phyloP scores from a whole-genome alignment of 768 basidiomycete genomes.

The Nidularia pulvinata region DNA sequence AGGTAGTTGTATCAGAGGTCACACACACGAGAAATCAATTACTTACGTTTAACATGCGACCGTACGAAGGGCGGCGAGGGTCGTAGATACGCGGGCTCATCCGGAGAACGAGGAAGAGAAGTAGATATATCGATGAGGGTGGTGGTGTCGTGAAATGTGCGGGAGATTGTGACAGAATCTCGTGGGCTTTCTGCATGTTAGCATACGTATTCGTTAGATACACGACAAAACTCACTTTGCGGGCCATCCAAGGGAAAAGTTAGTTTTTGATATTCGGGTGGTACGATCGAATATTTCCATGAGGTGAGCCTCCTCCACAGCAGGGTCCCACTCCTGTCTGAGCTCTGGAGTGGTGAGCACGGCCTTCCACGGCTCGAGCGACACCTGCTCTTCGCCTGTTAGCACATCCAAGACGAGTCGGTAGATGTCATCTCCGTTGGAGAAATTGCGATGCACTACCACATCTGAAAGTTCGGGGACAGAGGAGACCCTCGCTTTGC shows the following conservation, averaged over 20 bases:
- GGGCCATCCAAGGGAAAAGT: constrained; percentile 95
- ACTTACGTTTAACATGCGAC: constrained; percentile 74
- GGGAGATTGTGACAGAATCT: constrained; percentile 93
- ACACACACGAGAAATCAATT: constrained; percentile 5
- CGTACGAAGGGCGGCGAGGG: constrained; percentile 93
- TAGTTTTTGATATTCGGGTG: constrained; percentile 87
- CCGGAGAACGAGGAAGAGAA: constrained; percentile 87
- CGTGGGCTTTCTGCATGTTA: constrained; percentile 60
- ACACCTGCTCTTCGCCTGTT: constrained; percentile 54
- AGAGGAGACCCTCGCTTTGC: constrained; percentile 51
- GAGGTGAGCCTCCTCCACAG: constrained; percentile 82
- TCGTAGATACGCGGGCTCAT: constrained; percentile 90
- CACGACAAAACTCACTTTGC: constrained; percentile 68
- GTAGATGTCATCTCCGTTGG: constrained; percentile 78
- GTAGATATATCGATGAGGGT: constrained; percentile 92
- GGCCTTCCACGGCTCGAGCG: constrained; percentile 80
- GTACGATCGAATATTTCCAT: constrained; percentile 86
- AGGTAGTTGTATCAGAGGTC: constrained; percentile 5
- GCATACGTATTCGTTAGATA: constrained; percentile 2
- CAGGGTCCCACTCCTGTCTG: constrained; percentile 91
- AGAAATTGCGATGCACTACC: constrained; percentile 71
- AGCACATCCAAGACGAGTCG: constrained; percentile 83
- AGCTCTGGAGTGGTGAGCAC: constrained; percentile 86
- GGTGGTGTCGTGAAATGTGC: constrained; percentile 76
- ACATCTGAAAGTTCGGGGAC: constrained; percentile 72